phyloP scores from a whole-genome alignment of 139 green algal genomes.

The Pleodorina starrii region DNA sequence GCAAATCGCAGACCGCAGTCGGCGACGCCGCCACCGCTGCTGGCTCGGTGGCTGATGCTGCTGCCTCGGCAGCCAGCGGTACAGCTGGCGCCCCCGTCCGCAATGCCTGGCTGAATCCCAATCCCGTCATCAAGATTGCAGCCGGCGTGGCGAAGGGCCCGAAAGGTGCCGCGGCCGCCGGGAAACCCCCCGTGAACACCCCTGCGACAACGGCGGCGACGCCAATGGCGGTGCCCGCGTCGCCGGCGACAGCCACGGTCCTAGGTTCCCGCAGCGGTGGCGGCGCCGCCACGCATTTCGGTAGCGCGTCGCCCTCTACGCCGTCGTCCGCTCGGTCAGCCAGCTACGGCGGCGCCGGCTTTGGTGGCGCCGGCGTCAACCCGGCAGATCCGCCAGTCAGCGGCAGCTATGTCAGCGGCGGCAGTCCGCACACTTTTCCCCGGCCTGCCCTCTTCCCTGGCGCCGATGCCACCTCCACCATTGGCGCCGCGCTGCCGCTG shows the following conservation, averaged over 20 bases:
- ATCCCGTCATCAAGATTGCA: constrained; percentile 13
- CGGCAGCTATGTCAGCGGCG: neutral
- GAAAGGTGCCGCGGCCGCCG: neutral
- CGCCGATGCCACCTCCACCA: neutral
- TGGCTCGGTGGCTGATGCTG: neutral
- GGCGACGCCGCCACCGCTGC: neutral
- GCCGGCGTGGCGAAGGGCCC: neutral
- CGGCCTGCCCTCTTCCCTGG: neutral
- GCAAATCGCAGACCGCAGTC: neutral
- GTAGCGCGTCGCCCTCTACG: neutral
- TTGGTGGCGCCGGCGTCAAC: neutral
- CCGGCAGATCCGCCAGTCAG: constrained; percentile 7
- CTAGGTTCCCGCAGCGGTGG: neutral
- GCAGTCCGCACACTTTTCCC: neutral
- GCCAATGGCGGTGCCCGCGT: neutral
- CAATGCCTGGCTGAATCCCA: constrained; percentile 37
- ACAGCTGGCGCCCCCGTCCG: too few species aligned
- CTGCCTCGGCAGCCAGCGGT: neutral
- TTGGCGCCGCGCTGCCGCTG: neutral
- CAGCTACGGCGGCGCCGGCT: neutral
- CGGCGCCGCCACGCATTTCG: neutral
- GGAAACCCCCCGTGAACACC: too few species aligned
- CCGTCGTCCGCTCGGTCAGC: neutral
- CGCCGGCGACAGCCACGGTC: neutral
- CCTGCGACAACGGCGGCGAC: too few species aligned